Conservation (phyloP, 2,329 filamentous ascomycete genomes). For the Westerdykella aurantiaca region DNA sequence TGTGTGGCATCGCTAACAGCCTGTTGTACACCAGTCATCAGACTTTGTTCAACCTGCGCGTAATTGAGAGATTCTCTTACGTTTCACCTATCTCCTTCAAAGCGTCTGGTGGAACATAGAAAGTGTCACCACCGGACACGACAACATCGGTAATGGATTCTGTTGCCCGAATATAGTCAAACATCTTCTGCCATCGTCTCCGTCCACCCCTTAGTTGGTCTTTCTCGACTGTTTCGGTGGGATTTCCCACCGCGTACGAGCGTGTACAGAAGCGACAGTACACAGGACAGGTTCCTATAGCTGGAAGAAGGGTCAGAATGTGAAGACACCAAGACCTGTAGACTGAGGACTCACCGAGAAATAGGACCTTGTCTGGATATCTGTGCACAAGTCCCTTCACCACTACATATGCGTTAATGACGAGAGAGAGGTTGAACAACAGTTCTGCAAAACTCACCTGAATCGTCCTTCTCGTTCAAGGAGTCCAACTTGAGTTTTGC, state of each 20-base stretch:
- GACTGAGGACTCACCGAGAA: constrained; percentile 46
- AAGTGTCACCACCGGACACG: constrained; percentile 58
- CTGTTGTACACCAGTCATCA: constrained; percentile 16
- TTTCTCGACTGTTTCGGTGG: constrained; percentile 48
- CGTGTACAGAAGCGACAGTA: constrained; percentile 61
- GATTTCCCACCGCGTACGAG: constrained; percentile 53
- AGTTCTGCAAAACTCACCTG: constrained; percentile 25
- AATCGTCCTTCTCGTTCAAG: constrained; percentile 53
- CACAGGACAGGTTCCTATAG: constrained; percentile 55
- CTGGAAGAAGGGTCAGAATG: constrained; percentile 32
- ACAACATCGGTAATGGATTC: constrained; percentile 53
- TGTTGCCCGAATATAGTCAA: constrained; percentile 51
- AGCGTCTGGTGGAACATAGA: constrained; percentile 51
- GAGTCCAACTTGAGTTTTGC: constrained; percentile 52
- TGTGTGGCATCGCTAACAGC: constrained; percentile 53
- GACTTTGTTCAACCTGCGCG: neutral
- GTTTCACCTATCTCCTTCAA: constrained; percentile 49
- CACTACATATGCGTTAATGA: constrained; percentile 18
- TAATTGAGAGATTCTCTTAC: constrained; percentile 6
- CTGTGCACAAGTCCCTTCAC: constrained; percentile 56
- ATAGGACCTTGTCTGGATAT: constrained; percentile 59
- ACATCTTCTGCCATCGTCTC: constrained; percentile 54
- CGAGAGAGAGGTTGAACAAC: neutral
- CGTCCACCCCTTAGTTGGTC: constrained; percentile 27
- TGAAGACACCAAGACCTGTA: neutral